A percentile compares a stretch with the other conserved stretches of the same genome.
phyloP scores from a whole-genome alignment of 2,329 filamentous ascomycete genomes.

The Aspergillus sp. region DNA sequence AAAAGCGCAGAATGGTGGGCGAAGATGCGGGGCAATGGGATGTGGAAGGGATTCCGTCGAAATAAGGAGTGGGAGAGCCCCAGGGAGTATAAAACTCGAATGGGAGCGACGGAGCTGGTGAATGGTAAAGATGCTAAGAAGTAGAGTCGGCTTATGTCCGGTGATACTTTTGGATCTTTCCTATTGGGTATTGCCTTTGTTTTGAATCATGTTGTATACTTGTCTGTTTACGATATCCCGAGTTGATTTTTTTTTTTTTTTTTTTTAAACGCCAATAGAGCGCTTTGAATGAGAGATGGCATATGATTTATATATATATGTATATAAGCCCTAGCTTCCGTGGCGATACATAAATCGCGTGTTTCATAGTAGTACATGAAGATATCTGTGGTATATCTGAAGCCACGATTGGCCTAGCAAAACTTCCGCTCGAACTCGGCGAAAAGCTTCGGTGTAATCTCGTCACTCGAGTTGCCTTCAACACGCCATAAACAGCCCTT shows the following conservation, averaged over 20 bases:
- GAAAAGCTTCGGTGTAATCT: conserved; percentile 90
- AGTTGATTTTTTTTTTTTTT: background rate
- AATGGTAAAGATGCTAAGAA: conserved; percentile 25
- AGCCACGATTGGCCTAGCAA: conserved; percentile 35
- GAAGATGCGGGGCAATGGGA: conserved; percentile 66
- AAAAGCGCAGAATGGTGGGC: conserved; percentile 58
- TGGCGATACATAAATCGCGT: conserved; percentile 11
- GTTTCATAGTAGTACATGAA: conserved; percentile 26
- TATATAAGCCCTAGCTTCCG: background rate
- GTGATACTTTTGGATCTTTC: background rate
- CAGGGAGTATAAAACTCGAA: conserved; percentile 78
- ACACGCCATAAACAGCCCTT: conserved; percentile 86
- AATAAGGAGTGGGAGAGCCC: conserved; percentile 73
- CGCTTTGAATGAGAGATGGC: background rate
- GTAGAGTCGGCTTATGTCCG: background rate
- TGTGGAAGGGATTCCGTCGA: conserved; percentile 70
- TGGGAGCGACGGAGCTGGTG: conserved; percentile 44
- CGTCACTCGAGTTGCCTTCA: conserved; percentile 85
- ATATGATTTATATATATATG: conserved; percentile 8
- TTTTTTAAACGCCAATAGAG: background rate
- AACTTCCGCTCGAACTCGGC: conserved; percentile 82
- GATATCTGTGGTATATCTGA: conserved; percentile 18
- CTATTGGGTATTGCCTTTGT: background rate
- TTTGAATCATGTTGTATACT: background rate
- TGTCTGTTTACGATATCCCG: conserved; percentile 13